Base-by-base conservation (phyloP, 371 early-diverging fungal genomes). In the Aphelidium insulamus region DNA sequence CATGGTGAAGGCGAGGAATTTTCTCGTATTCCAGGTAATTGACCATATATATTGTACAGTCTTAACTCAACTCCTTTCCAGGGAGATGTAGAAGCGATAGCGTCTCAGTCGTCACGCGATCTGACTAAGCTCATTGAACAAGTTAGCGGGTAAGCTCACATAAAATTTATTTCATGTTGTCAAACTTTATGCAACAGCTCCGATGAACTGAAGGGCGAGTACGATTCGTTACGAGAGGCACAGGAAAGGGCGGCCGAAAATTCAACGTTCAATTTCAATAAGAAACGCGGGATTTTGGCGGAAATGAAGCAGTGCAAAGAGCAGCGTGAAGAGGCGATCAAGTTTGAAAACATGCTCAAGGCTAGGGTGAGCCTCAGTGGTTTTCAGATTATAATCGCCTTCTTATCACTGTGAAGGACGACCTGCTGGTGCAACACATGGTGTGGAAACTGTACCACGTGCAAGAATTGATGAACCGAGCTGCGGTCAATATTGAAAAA, bases 51-150 rank as follows among this genome's bases (percentile, higher is more conserved):
- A 25, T 16, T 19, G 26, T 37, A 20, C 8, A 25, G 17, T 34
- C 23, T 7, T 38, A 16, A 4, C 24, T 34, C 1, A 32, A 24
- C 12, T 15, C 23, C 23, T 22, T 12, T 28, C 25, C 26, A 69
- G 68, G 97, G 97, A 17, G 97, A 97, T 57, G 84, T 98, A 3
- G 91, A 94, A 45, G 72, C 83, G 4, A 72, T 95, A n/a, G 91
- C 97, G 3, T 72, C 83, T 15, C 97, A 97, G 54, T 74, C 79
- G 15, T 78, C 97, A 2, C 82, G 73, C 40, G 95, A 97, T 28
- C 61, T 98, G 39, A 83, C 97, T 2, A 57, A 62, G 7, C 50
- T 97, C 22, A 80, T 98, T 43, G 99, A 99, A 49, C 78, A 85
- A 42, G 80, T 98, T 40, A 83, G 86, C 44, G 97, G 90, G 53